A percentile compares a stretch with the other conserved stretches of the same genome.
phyloP scores from a whole-genome alignment of 164 flowering plant genomes.

The Annona squamosa region DNA sequence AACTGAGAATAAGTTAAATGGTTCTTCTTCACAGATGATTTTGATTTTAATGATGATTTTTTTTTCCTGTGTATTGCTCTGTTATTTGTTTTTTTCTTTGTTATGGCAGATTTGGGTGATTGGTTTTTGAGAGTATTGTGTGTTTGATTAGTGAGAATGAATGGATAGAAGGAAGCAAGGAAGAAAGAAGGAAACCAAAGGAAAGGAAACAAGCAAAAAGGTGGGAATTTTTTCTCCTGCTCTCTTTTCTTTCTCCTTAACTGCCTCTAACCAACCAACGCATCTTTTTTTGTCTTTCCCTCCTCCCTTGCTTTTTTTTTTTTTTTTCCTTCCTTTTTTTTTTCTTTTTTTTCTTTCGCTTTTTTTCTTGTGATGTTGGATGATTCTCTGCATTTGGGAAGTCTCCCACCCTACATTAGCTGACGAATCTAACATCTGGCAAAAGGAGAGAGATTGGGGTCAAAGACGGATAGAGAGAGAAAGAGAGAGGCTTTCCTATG shows the following conservation, averaged over 20 bases:
- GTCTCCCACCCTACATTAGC: slow-evolving; percentile 7
- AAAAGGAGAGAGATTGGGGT: not conserved
- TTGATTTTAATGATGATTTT: not conserved
- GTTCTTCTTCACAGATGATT: too few species aligned
- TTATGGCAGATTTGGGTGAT: too few species aligned
- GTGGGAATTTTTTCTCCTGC: too few species aligned
- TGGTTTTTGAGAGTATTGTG: not conserved
- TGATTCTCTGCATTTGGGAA: not conserved
- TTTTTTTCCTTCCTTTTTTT: not conserved
- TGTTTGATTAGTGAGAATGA: not conserved
- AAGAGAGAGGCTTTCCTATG: not conserved
- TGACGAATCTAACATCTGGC: slow-evolving; percentile 10
- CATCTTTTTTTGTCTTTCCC: not conserved
- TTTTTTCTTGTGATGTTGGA: not conserved
- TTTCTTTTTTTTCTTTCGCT: not conserved
- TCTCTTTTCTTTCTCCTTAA: not conserved
- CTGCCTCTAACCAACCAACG: not conserved
- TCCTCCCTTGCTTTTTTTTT: not conserved
- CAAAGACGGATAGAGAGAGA: too few species aligned
- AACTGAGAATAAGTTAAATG: too few species aligned
- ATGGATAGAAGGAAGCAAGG: not conserved
- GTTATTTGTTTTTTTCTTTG: too few species aligned
- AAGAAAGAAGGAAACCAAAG: not conserved
- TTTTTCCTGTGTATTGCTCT: not conserved
- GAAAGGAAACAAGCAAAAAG: not conserved